Evolutionary conservation across 1,284 basidiomycete species (phyloP), one percentile per base, ranked within the genome.

Genomic region (Fistulina hepatica): DNA sequence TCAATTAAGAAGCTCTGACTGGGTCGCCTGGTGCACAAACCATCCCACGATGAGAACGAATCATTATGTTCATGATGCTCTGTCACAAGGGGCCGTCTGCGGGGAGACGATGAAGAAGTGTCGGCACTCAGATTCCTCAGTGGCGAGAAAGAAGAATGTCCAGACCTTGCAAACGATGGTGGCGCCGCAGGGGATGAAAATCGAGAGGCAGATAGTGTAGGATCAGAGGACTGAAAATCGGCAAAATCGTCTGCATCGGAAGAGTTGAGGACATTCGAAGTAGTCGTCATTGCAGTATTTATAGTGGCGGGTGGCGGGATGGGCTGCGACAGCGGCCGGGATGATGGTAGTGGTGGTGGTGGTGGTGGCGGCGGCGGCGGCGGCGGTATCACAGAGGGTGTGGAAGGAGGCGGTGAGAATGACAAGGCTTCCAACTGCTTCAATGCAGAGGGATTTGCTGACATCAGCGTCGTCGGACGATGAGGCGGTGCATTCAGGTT

Each of bases 241-340:
- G 44, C 40, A 22, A 44, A 47, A 26, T 43, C 39, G 15, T 43
- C 40, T 33, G 42, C 38, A 25, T 40, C 39, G 16, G 43, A 6
- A 45, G 20, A 7, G 39, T 44, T 8, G 44, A 47, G 6, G 48
- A 49, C 48, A 49, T 47, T 47, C 19, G 48, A 45, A 10, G 44
- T 33, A 34, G 48, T 46, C 6, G 36, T 41, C 32, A 45, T 44
- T 38, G 36, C 44, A 16, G 36, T 37, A 25, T 25, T 25, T 25
- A 13, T 19, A 9, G 40, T 34, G 6, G 30, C 25, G 10, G 42
- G 44, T 5, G 41, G 9, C 28, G 28, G 19, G 10, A 31, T 31
- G 5, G 28, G 15, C 9, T 8, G 28, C 28, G 5, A 42, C 32
- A 34, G 48, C 47, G 28, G 47, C 39, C 15, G 36, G 12, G 0